Evolutionary conservation across 1,284 basidiomycete species (phyloP).

Genomic region (Coniophora puteana): DNA sequence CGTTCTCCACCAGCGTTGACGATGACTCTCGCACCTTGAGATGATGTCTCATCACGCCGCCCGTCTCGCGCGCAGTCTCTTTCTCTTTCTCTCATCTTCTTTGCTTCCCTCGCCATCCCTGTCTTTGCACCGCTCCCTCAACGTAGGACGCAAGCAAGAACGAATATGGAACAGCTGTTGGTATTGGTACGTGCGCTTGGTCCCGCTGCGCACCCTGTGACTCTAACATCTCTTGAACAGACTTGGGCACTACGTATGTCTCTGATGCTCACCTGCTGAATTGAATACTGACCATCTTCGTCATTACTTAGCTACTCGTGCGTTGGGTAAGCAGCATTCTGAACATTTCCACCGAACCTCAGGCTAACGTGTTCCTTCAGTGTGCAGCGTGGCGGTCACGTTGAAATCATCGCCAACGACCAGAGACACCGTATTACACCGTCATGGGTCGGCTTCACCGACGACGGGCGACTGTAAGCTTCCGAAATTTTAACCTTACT

Average conservation of each 20-base stretch:
- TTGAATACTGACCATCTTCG: slow-evolving; percentile 19
- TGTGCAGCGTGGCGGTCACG: slow-evolving; percentile 89
- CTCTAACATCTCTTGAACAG: slow-evolving; percentile 34
- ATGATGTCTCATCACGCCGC: no score
- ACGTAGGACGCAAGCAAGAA: slow-evolving; percentile 50
- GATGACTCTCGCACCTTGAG: no score
- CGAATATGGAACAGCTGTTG: slow-evolving; percentile 92
- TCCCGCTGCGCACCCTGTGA: not conserved
- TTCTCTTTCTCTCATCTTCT: slow-evolving; percentile 60
- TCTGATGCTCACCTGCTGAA: slow-evolving; percentile 1
- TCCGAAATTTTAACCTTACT: no score
- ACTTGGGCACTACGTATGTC: slow-evolving; percentile 77
- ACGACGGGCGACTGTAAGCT: slow-evolving; percentile 85
- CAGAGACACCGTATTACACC: slow-evolving; percentile 97
- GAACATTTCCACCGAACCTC: not conserved
- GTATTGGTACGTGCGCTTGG: slow-evolving; percentile 69
- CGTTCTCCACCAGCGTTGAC: no score
- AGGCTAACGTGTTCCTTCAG: slow-evolving; percentile 34
- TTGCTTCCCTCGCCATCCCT: slow-evolving; percentile 60
- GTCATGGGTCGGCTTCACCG: slow-evolving; percentile 89
- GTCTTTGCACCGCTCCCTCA: slow-evolving; percentile 54
- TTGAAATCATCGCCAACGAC: slow-evolving; percentile 97
- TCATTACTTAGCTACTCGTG: slow-evolving; percentile 60
- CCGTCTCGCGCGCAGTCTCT: slow-evolving; percentile 59
- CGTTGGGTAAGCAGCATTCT: slow-evolving; percentile 52